phyloP scores from a whole-genome alignment of 257 asterid genomes.

The Eustoma russellianum region DNA sequence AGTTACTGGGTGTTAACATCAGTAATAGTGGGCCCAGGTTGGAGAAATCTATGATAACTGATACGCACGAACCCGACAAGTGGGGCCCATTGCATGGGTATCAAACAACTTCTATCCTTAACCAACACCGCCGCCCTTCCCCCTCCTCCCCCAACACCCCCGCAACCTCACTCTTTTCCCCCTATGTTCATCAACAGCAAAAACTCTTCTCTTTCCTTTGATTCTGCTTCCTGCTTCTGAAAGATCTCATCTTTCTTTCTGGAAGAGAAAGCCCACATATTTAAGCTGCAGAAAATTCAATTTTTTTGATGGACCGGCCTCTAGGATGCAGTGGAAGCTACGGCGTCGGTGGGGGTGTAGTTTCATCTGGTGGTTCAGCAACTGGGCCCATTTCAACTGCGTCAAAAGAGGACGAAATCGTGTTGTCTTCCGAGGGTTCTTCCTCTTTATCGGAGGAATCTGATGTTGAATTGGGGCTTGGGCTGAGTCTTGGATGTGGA shows the following conservation, averaged over 20 bases:
- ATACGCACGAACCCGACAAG: conserved; percentile 62
- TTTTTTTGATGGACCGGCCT: conserved; percentile 20
- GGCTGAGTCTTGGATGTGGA: conserved; percentile 30
- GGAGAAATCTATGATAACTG: conserved; percentile 4
- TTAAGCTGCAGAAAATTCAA: no score
- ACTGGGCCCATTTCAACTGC: conserved; percentile 30
- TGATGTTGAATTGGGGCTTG: conserved; percentile 67
- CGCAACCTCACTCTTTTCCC: conserved; percentile 4
- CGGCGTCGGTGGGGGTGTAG: conserved; percentile 16
- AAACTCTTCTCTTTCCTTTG: no score
- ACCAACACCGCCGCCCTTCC: no score
- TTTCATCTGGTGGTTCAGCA: conserved; percentile 13
- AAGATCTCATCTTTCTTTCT: background rate
- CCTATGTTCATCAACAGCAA: background rate
- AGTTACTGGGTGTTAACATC: no score
- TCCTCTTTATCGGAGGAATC: conserved; percentile 56
- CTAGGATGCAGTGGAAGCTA: background rate
- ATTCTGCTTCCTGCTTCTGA: background rate
- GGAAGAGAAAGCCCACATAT: no score
- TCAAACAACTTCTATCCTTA: no score
- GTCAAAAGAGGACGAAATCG: conserved; percentile 33
- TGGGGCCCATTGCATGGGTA: conserved; percentile 19
- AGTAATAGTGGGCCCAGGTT: no score
- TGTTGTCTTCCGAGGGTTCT: conserved; percentile 39
- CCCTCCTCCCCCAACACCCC: conserved; percentile 10